Base-by-base conservation (phyloP, 208 protist genomes). In the Angomonas deanei region DNA sequence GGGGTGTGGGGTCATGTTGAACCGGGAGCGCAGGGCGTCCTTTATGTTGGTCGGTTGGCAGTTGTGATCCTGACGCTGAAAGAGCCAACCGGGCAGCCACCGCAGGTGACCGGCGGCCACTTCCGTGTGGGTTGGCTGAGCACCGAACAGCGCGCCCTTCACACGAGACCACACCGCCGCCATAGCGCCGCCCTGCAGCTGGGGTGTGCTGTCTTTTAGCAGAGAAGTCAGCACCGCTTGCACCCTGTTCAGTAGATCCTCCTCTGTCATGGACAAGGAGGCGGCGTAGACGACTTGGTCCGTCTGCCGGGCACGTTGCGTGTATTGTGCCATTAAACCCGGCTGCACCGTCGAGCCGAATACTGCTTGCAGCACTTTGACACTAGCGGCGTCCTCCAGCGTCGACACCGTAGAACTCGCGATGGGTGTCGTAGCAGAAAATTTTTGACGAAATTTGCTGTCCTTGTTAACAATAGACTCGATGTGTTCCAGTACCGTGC, bases 21-120 rank as follows among this genome's bases (percentile, higher is more conserved):
- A 89, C 13, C 85, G 82, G 30, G 86, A 82, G 4, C 21, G 33
- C 55, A 94, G 53, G 13, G 83, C 78, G 5, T 8, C 34, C 8
- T 26, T 26, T 36, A 81, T 66, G n/a, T 21, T 61, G 48, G 19
- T 34, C 26, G 57, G n/a, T 24, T 59, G 24, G 10, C 54, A 19
- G n/a, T 28, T 11, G 0, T 30, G 30, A 17, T n/a, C 58, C 2
- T 69, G 66, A 0, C 78, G 72, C 46, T 72, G 68, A 48, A 90
- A 61, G 0, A 92, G 70, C 85, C 85, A 95, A 3, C 86, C 86
- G 6, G 54, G 68, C 49, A 95, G 61, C 89, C 89, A 95, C 52
- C 68, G 72, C 34, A 64, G 46, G 61, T 95, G 89, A 0, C 89
- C 89, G 11, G 67, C 61, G 2, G 72, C 62, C 3, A 87, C 55